phyloP scores from a whole-genome alignment of 805 yeast species.

The Saccharomycopsis guyanensis region DNA sequence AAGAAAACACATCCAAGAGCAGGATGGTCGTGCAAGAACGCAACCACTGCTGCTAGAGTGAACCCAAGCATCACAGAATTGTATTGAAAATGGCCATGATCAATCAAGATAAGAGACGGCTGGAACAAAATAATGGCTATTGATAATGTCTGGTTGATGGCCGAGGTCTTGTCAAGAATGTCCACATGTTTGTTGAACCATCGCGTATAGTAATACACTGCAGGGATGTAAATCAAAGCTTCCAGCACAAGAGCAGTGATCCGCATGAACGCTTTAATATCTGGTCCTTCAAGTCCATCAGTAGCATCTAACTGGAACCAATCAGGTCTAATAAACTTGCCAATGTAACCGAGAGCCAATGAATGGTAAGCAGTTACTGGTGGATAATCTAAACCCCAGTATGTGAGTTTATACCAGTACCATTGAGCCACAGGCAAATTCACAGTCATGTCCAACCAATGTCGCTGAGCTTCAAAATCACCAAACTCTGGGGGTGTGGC shows the following conservation, averaged over 20 bases:
- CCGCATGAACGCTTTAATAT: constrained; percentile 80
- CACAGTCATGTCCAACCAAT: constrained; percentile 91
- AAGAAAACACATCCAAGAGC: constrained; percentile 70
- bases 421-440: constrained; percentile 67
- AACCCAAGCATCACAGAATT: constrained; percentile 93
- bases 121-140: constrained; percentile 76
- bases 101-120: constrained; percentile 76
- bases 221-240: constrained; percentile 66
- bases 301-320: constrained; percentile 77
- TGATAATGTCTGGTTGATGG: constrained; percentile 70
- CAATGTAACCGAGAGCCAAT: constrained; percentile 68
- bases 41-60: constrained; percentile 58
- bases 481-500: constrained; percentile 75
- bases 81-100: constrained; percentile 96
- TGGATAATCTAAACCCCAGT: constrained; percentile 98
- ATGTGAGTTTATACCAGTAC: constrained; percentile 83
- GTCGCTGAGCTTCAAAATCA: constrained; percentile 97
- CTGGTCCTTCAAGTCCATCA: constrained; percentile 64
- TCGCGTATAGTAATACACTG: constrained; percentile 61
- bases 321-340: constrained; percentile 45
- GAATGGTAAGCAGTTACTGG: constrained; percentile 95
- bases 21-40: constrained; percentile 54
- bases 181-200: constrained; percentile 56
- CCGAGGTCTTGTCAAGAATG: constrained; percentile 35
- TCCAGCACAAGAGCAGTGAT: constrained; percentile 73